Base-by-base conservation (phyloP, 768 basidiomycete genomes). In the Phallus indusiatus region DNA sequence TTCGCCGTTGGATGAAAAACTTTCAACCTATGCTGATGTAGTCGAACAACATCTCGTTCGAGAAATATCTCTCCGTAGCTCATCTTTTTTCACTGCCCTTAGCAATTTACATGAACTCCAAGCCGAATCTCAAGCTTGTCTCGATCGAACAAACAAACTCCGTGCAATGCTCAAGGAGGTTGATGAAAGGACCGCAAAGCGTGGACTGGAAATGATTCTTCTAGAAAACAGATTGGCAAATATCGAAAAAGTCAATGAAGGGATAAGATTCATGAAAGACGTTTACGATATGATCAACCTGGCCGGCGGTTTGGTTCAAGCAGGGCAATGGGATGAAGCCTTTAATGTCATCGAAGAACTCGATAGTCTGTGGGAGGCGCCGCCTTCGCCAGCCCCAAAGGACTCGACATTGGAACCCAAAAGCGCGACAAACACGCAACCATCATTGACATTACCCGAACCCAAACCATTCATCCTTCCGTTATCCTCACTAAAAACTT, bases 51-150 rank as follows among this genome's bases (percentile, higher is more conserved):
- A 99, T 71, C 87, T 99, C 58, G 82, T 94, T 4, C 84, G 84
- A 61, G 96, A 98, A 71, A 94, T 99, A 49, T 88, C 88, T 9
- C 75, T 88, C 10, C 87, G 95, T 14, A 91, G 94, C 0, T 81
- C 90, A 0, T 92, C 93, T 1, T 99, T 99, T 80, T 99, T 98
- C 66, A 87, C 94, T 5, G 96, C 96, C 7, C 81, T 99, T 37
- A 82, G 92, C 7, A 99, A 99, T 70, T 77, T 99, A 8, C 90
- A 96, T 66, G 88, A 92, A 62, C 81, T 99, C 11, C 92, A 94
- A 67, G 81, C 88, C 5, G 92, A 96, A 68, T 94, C 93, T 0
- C 81, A 86, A 52, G 80, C 84, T 52, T 94, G 94, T 66, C 77
- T 98, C 6, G 73, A 77, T 48, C 83, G 88, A 50, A 90, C 97